Evolutionary conservation across 2,329 filamentous ascomycete species (phyloP), one percentile per base, ranked within the genome.

Genomic region (Calonectria leucothoes): DNA sequence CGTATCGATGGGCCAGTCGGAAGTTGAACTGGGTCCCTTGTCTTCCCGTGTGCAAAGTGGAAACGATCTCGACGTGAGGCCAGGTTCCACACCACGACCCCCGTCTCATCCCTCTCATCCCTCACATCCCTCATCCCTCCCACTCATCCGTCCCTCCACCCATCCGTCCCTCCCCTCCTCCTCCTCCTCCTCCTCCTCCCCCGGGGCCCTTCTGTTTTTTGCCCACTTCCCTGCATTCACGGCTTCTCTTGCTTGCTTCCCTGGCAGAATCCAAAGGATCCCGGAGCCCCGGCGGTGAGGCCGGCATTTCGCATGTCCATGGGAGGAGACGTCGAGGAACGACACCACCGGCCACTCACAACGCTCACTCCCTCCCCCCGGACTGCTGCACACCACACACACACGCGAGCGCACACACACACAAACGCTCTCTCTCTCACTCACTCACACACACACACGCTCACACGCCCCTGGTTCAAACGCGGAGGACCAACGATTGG

Each of bases 41-140:
- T 42, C 59, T 45, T 64, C 59, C 39, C 59, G 25, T 45, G 59
- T 64, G 59, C 25, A 45, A 64, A 64, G 59, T 64, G 59, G 37
- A 45, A 64, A 64, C 37, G 39, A 64, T 64, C 59, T 64, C 59
- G 59, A 45, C 37, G 59, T 64, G 59, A 64, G 39, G 27, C 59
- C 37, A 48, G 59, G 59, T 64, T 64, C 59, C 59, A 64, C 59
- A 45, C 4, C 20, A 45, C 31, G 20, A 6, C 55, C 55, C 29
- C 37, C 35, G 57, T 63, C 31, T 33, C 52, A 23, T 57, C 52
- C 52, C 23, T 57, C 27, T 33, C n/a, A n/a, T n/a, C n/a, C n/a
- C n/a, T n/a, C n/a, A n/a, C n/a, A n/a, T n/a, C n/a, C n/a, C n/a
- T n/a, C n/a, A n/a, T n/a, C n/a, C n/a, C 51, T n/a, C 12, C 29